Base-by-base conservation (phyloP, 2,329 filamentous ascomycete genomes). In the Acrocalymma vagum region DNA sequence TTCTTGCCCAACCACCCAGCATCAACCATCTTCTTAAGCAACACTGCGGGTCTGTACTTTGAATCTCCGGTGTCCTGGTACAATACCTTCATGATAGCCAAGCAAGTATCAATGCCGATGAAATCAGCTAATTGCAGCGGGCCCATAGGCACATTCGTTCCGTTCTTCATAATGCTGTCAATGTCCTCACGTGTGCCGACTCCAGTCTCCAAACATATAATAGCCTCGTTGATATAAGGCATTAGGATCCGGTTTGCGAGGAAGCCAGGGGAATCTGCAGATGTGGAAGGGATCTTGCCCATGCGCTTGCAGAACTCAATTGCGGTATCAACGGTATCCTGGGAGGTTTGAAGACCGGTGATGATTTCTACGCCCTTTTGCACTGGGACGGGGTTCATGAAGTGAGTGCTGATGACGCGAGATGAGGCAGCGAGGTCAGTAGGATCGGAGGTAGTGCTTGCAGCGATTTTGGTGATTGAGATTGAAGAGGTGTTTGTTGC, bases 401-500 rank as follows among this genome's bases (percentile, higher is more conserved):
- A 99, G 72, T 99, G 94, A 11, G 94, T 97, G 35, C 90, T 90
- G 39, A 99, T 84, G 8, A 99, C 94, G 31, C 94, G 87, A 5
- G 90, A 93, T 28, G 90, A 87, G 26, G 86, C 88, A 28, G 85
- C 86, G 16, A 89, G 85, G 62, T 96, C 88, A 13, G 77, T 93
- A 1, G 90, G 87, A 64, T 95, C 84, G 40, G 78, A 78, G 17
- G 85, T 87, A 1, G 93, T 93, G 8, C 92, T 84, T 3, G 94
- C 92, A 14, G 94, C 94, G 61, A 99, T 96, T 65, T 87, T 88
- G 28, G 94, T 99, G 70, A 99, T 96, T 46, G 90, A 93, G 67
- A 99, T 99, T 48, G 91, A 96, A n/a, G 91, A 96, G 6, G 94
- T 99, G 77, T 99, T 99, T 49, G 94, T 99, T 5, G 94, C 93